Evolutionary conservation across 192 early-diverging fungal species (phyloP), one percentile per base, ranked within the genome.

Genomic region (Thamnidium elegans): DNA sequence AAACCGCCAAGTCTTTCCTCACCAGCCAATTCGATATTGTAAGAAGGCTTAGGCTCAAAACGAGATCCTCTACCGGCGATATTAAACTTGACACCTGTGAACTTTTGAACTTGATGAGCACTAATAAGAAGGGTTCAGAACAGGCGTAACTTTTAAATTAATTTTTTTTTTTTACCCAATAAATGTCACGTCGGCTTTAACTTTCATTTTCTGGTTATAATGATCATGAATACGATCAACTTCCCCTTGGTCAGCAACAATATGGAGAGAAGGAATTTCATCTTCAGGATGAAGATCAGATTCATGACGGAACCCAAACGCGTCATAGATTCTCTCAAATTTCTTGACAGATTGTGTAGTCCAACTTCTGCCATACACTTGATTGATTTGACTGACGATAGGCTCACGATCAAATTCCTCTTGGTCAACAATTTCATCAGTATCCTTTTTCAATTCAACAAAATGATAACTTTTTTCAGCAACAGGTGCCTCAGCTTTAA

Each of bases 11-110:
- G 53, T 0, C 39, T 7, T 14, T 73, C 44, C 0, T 50, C 46
- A 17, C 50, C 39, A 15, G 51, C 26, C 11, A 73, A n/a, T 36
- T 66, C 63, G 23, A 73, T n/a, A 19, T 63, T 73, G 31, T 73
- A 73, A 17, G 71, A 32, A 34, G 63, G 23, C 42, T 73, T 73
- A 9, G 71, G 50, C 31, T 55, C 46, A 2, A 48, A 47, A 15
- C 66, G 60, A n/a, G 65, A 67, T 26, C 61, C 67, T 4, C 71
- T 60, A 6, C 71, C 71, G 0, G 60, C 61, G 5, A 73, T 19
- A 1, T 58, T 64, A 0, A 73, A 43, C 9, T 56, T 47, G 0
- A 44, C 60, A 30, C 58, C 31, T 1, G 31, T 30, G 17, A 64
- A 45, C 8, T 46, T 21, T 20, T 65, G 46, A 3, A 65, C 44